These are phyloP conservation scores for Myxozyma neotropica DNA, from an alignment of 805 yeast species.

Conservation along the genomic window DNA sequence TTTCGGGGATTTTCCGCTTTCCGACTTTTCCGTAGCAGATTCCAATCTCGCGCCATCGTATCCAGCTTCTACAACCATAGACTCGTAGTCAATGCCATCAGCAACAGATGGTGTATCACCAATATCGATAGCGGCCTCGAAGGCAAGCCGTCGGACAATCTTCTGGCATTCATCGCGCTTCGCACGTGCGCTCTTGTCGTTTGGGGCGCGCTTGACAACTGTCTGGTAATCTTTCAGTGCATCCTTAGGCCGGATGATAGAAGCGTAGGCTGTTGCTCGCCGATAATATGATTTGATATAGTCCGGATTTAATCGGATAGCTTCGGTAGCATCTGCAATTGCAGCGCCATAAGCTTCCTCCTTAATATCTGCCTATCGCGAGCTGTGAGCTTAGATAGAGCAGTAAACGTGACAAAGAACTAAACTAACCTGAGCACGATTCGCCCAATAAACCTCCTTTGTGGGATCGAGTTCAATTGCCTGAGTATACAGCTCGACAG, in stretches of 20 bases:
- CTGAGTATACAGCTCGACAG: constrained; percentile 74
- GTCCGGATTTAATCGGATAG: constrained; percentile 65
- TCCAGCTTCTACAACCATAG: constrained; percentile 51
- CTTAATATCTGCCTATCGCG: constrained; percentile 70
- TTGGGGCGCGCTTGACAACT: constrained; percentile 65
- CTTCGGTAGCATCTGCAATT: constrained; percentile 70
- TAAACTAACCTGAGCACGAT: constrained; percentile 64
- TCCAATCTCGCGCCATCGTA: constrained; percentile 62
- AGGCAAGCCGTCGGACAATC: constrained; percentile 71
- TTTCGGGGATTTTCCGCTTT: constrained; percentile 38
- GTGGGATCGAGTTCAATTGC: constrained; percentile 72
- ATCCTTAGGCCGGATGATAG: constrained; percentile 71
- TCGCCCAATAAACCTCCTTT: constrained; percentile 86
- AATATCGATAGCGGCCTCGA: constrained; percentile 82
- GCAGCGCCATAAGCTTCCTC: constrained; percentile 86
- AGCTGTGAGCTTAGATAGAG: not conserved
- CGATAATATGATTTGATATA: constrained; percentile 84
- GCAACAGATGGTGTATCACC: constrained; percentile 60
- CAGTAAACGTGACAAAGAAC: not conserved
- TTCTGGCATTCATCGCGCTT: constrained; percentile 64
- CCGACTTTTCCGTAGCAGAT: constrained; percentile 34
- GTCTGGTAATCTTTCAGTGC: constrained; percentile 69
- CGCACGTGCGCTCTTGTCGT: constrained; percentile 65
- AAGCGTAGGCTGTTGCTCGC: constrained; percentile 78
- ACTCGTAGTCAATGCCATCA: constrained; percentile 51